Percentiles rank a stretch among this genome's conserved stretches.
These are phyloP conservation scores for Albatrellus ellisii DNA, from an alignment of 768 basidiomycete species.

Conservation along the genomic window DNA sequence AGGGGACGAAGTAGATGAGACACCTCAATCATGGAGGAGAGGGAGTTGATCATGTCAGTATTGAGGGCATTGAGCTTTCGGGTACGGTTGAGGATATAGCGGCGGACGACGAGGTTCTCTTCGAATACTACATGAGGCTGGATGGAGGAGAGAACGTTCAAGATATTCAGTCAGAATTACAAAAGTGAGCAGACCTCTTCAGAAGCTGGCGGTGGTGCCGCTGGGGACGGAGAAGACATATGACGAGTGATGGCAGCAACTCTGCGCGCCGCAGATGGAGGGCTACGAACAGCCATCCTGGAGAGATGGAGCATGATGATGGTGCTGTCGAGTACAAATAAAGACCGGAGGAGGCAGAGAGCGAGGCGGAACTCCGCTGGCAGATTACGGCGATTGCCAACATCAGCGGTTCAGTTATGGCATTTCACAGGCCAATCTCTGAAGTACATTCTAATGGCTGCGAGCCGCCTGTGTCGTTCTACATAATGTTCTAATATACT, in stretches of 20 bases:
- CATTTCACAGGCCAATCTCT: too few relatives aligned
- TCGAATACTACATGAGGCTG: slow-evolving; percentile 52
- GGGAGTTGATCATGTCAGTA: slow-evolving; percentile 56
- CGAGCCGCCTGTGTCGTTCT: too few relatives aligned
- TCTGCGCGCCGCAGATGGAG: slow-evolving; percentile 17
- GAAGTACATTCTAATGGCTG: too few relatives aligned
- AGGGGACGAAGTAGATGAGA: slow-evolving; percentile 8
- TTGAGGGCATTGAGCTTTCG: slow-evolving; percentile 75
- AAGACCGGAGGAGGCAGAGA: too few relatives aligned
- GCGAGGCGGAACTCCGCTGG: too few relatives aligned
- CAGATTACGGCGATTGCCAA: too few relatives aligned
- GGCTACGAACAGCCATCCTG: too few relatives aligned
- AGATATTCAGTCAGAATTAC: not conserved
- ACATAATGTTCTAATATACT: too few relatives aligned
- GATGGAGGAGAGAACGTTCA: slow-evolving; percentile 8
- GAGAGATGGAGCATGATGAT: too few relatives aligned
- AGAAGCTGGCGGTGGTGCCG: not conserved
- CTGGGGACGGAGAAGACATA: slow-evolving; percentile 19
- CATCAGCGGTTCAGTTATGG: too few relatives aligned
- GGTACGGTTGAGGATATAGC: slow-evolving; percentile 71
- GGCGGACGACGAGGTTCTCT: slow-evolving; percentile 47
- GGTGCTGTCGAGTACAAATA: too few relatives aligned
- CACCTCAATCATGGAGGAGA: slow-evolving; percentile 71
- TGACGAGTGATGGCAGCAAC: slow-evolving; percentile 22
- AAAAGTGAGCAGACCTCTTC: slow-evolving; percentile 4